Conservation (phyloP, 805 yeast species). For the Zygosaccharomyces lentus region DNA sequence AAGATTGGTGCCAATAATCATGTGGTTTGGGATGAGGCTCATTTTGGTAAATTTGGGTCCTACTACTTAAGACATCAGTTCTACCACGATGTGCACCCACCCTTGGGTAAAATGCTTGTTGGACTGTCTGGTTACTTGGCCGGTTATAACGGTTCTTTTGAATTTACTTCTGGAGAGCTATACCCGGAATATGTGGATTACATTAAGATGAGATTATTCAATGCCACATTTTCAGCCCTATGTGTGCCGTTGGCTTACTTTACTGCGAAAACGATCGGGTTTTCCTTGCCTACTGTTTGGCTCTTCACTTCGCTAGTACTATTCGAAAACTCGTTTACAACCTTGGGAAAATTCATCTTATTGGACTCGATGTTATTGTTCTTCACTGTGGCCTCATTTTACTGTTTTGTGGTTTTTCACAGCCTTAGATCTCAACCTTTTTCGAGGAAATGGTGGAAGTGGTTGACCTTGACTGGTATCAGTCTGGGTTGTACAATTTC, state of each 20-base stretch:
- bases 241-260: constrained; percentile 69
- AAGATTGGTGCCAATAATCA: constrained; percentile 51
- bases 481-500: constrained; percentile 86
- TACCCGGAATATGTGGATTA: constrained; percentile 63
- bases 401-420: constrained; percentile 54
- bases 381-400: constrained; percentile 68
- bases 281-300: constrained; percentile 49
- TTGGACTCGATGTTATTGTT: constrained; percentile 73
- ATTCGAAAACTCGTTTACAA: constrained; percentile 64
- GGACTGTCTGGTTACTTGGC: constrained; percentile 76
- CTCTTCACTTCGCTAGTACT: constrained; percentile 59
- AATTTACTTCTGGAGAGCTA: constrained; percentile 59
- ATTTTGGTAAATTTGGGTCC: constrained; percentile 83
- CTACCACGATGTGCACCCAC: constrained; percentile 86
- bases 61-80: constrained; percentile 74
- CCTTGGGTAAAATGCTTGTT: constrained; percentile 75
- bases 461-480: constrained; percentile 82
- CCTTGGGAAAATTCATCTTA: constrained; percentile 68
- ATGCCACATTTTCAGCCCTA: constrained; percentile 61
- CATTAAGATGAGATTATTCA: constrained; percentile 65
- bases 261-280: constrained; percentile 58
- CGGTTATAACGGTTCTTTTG: constrained; percentile 77
- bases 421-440: constrained; percentile 47
- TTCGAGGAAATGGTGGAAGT: constrained; percentile 86
- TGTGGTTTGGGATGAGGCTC: constrained; percentile 90